Evolutionary conservation across 208 protist genomes (phyloP).

Genomic region (Trypanosoma mega): DNA sequence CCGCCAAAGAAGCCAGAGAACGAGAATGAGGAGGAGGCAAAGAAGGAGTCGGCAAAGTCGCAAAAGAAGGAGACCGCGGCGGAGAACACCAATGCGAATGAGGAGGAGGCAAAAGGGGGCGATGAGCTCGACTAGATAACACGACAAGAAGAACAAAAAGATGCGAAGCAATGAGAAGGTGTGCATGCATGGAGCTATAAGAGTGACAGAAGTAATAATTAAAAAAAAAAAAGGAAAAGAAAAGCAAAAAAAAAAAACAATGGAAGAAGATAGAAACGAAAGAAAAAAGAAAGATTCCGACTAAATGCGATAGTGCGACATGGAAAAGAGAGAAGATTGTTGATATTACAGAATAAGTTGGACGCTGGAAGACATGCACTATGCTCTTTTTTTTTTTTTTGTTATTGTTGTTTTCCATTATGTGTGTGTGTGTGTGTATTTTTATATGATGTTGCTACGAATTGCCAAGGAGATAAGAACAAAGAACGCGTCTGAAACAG

Average conservation of each 20-base stretch:
- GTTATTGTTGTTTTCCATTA: too few relatives aligned
- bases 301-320: not conserved
- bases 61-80: constrained; percentile 5
- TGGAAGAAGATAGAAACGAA: not conserved
- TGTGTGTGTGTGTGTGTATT: too few relatives aligned
- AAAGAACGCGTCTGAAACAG: too few relatives aligned
- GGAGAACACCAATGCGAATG: constrained; percentile 2
- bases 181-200: too few relatives aligned
- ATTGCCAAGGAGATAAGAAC: too few relatives aligned
- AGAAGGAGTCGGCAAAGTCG: constrained; percentile 1
- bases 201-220: too few relatives aligned
- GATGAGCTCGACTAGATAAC: constrained; percentile 39
- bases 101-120: constrained; percentile 13
- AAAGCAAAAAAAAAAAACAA: constrained; percentile 5
- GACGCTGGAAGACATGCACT: constrained; percentile 4
- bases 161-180: too few relatives aligned
- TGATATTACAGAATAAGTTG: constrained; percentile 6
- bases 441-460: too few relatives aligned
- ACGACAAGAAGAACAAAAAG: not conserved
- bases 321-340: not conserved
- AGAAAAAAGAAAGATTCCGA: constrained; percentile 5
- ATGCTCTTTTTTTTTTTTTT: constrained; percentile 19
- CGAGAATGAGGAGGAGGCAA: constrained; percentile 20
- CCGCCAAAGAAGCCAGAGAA: constrained; percentile 44
- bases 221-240: too few relatives aligned